These are phyloP conservation scores for Alternaria solani DNA, from an alignment of 2,329 filamentous ascomycete genomes.

Conservation along the genomic window DNA sequence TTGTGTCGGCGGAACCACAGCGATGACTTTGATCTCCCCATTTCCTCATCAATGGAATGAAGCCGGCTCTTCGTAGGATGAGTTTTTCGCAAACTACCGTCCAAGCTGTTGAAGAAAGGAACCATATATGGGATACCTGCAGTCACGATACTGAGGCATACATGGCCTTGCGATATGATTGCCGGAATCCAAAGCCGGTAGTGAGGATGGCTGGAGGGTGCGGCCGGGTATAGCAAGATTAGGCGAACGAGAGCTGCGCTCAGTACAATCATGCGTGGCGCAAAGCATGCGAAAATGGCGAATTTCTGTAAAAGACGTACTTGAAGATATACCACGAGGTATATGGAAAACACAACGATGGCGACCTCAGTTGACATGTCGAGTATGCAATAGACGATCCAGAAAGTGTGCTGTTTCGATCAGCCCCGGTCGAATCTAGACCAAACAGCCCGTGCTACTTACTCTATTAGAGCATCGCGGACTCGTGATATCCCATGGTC, in stretches of 20 bases:
- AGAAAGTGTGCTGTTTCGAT: constrained; percentile 40
- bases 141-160: constrained; percentile 42
- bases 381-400: constrained; percentile 46
- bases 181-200: constrained; percentile 41
- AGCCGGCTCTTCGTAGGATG: constrained; percentile 22
- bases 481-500: constrained; percentile 40
- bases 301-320: constrained; percentile 35
- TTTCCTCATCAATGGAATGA: constrained; percentile 13
- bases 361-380: constrained; percentile 44
- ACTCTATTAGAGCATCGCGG: constrained; percentile 42
- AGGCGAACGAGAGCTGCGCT: constrained; percentile 38
- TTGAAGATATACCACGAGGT: constrained; percentile 39
- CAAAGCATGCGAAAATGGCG: constrained; percentile 44
- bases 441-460: constrained; percentile 9
- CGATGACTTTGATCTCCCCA: constrained; percentile 14
- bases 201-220: constrained; percentile 33
- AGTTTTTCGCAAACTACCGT: constrained; percentile 25
- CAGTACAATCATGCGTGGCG: constrained; percentile 41
- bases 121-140: constrained; percentile 48
- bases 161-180: constrained; percentile 39
- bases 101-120: constrained; percentile 36
- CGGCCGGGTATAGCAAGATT: constrained; percentile 41
- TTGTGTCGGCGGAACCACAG: constrained; percentile 24
- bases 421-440: constrained; percentile 12
- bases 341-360: constrained; percentile 43